These are phyloP conservation scores for Saturnispora galanensis DNA, from an alignment of 805 yeast genomes.

Conservation along the genomic window DNA sequence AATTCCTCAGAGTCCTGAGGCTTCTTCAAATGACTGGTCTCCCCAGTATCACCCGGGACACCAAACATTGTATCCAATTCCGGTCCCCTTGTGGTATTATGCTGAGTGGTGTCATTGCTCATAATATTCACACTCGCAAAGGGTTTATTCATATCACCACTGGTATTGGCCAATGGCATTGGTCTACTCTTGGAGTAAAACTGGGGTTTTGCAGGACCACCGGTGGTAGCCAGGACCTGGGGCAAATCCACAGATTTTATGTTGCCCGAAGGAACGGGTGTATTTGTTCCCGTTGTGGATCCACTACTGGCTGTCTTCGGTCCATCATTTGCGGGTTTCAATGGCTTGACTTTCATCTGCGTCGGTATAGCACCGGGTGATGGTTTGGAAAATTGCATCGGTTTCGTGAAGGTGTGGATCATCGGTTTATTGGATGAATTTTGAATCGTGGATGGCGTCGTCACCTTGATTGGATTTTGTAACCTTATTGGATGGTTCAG, in stretches of 20 bases:
- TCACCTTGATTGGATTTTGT: conserved; percentile 5
- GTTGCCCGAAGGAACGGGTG: neutral
- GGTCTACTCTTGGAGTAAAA: conserved; percentile 7
- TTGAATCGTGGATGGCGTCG: conserved; percentile 7
- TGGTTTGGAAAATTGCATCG: conserved; percentile 9
- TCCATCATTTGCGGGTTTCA: conserved; percentile 7
- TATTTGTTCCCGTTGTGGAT: neutral
- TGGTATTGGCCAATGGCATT: neutral
- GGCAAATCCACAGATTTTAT: too few species aligned
- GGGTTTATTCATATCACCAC: neutral
- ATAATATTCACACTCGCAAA: neutral
- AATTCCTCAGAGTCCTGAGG: conserved; percentile 2
- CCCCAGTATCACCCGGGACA: neutral
- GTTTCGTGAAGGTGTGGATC: conserved; percentile 12
- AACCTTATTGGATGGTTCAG: conserved; percentile 7
- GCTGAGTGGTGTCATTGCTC: neutral
- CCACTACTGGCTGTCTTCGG: neutral
- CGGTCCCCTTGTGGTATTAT: too few species aligned
- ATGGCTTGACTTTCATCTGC: conserved; percentile 5
- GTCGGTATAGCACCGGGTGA: neutral
- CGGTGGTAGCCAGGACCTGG: neutral
- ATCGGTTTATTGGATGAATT: conserved; percentile 12
- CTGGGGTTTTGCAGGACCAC: conserved; percentile 1
- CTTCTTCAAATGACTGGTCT: neutral
- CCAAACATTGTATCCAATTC: neutral